phyloP scores from a whole-genome alignment of 23 red algal genomes.

The Agarophyton chilense region DNA sequence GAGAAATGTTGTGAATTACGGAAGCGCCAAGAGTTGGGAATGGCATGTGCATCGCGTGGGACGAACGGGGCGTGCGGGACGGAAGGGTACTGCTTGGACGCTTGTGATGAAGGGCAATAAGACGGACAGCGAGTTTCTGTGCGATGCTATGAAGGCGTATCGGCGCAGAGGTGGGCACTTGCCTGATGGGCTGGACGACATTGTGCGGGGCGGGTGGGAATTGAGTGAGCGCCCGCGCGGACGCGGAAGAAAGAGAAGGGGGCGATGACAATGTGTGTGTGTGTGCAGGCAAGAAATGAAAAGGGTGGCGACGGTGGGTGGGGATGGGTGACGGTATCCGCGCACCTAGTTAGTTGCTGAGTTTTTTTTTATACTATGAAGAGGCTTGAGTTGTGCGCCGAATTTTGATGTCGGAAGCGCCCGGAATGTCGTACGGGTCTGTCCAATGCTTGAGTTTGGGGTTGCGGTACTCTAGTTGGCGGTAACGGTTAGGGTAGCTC shows the following conservation, averaged over 20 bases:
- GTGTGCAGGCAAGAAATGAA: no score
- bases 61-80: slow-evolving; percentile 74
- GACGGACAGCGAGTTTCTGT: slow-evolving; percentile 60
- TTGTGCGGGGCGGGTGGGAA: neutral
- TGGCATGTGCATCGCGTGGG: slow-evolving; percentile 85
- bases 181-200: slow-evolving; percentile 14
- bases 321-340: neutral
- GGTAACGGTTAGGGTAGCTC: slow-evolving; percentile 74
- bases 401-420: slow-evolving; percentile 52
- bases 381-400: neutral
- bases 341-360: neutral
- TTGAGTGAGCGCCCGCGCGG: slow-evolving; percentile 2
- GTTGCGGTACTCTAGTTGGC: slow-evolving; percentile 66
- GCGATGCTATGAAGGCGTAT: slow-evolving; percentile 40
- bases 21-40: slow-evolving; percentile 70
- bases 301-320: neutral
- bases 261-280: neutral
- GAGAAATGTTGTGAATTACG: slow-evolving; percentile 82
- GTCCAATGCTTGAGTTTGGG: slow-evolving; percentile 61
- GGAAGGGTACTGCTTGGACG: slow-evolving; percentile 77
- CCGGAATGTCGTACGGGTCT: slow-evolving; percentile 75
- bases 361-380: neutral
- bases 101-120: slow-evolving; percentile 24
- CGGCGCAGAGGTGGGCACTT: neutral
- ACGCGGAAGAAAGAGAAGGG: slow-evolving; percentile 1